Base-by-base conservation (phyloP, 2,329 filamentous ascomycete species). In the Tolypocladium ovalisporum region DNA sequence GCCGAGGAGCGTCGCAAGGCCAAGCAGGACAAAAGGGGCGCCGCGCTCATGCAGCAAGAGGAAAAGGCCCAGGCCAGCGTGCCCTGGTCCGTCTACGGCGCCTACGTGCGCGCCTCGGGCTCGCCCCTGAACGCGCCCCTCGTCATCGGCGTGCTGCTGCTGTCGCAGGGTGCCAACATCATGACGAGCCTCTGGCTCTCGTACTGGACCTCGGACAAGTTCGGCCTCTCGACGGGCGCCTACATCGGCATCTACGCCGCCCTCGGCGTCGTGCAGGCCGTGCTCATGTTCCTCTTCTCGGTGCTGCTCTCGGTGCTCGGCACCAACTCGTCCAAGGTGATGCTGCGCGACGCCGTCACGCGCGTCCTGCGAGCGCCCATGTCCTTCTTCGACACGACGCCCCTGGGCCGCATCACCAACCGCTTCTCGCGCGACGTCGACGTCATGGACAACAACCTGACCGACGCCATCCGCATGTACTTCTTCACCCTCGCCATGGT, bases 351-450 rank as follows among this genome's bases (percentile, higher is more conserved):
- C 39, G 93, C 94, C 8, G 89, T 97, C 65, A 84, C 79, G 10
- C 81, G 89, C 19, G 90, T 94, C 1, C 74, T 87, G n/a, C 78
- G 84, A 32, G 84, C 84, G 3, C 84, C 84, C n/a, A 86, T 87
- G 90, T 88, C 89, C 5, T 97, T 97, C 75, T 97, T 97, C 74
- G 94, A 99, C 66, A 97, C 94, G 0, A 97, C 94, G 0, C 94
- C 94, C 0, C 80, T 97, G 1, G 94, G 94, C 24, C 87, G 93
- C 40, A 97, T 97, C 70, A 96, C 91, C 27, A 97, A 97, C 70
- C 89, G 94, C 19, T 97, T 97, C 73, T 95, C 90, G 36, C 88
- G 93, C 64, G 94, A 99, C 67, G 89, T 97, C 44, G 90, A 97
- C 67, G 90, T 94, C 57, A 95, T 97, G 90, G 94, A 97, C 74